Percentiles rank a stretch among this genome's conserved stretches.
Evolutionary conservation across 495 filamentous ascomycete genomes (phyloP).

Genomic region (Penicillium tannophilum): DNA sequence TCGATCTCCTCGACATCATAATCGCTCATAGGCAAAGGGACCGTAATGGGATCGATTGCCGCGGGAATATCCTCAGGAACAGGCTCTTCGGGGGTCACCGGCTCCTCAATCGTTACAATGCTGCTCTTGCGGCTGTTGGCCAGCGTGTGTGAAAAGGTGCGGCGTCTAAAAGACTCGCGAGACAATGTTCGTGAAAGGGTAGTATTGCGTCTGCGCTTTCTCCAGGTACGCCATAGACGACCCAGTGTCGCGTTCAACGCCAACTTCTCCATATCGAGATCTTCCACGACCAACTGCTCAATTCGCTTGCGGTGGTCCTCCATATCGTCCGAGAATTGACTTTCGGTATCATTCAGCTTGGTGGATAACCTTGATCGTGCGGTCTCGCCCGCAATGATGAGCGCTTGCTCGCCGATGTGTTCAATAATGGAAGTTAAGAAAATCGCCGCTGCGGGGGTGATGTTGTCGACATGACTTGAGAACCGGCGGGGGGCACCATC

Average conservation of each 20-base stretch:
- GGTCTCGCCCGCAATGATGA: slow-evolving; percentile 86
- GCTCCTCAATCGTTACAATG: slow-evolving; percentile 39
- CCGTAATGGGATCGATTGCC: slow-evolving; percentile 51
- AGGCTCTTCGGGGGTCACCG: slow-evolving; percentile 27
- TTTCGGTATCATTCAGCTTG: slow-evolving; percentile 31
- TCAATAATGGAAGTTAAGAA: slow-evolving; percentile 95
- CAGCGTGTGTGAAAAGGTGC: slow-evolving; percentile 25
- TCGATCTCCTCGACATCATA: slow-evolving; percentile 77
- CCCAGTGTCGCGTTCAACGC: slow-evolving; percentile 86
- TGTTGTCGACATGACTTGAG: slow-evolving; percentile 61
- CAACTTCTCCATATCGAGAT: slow-evolving; percentile 89
- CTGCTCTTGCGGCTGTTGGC: slow-evolving; percentile 43
- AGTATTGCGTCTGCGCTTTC: slow-evolving; percentile 66
- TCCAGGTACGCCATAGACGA: slow-evolving; percentile 92
- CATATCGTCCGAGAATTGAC: slow-evolving; percentile 19
- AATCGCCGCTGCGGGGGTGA: slow-evolving; percentile 91
- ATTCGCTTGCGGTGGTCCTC: slow-evolving; percentile 35
- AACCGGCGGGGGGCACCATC: slow-evolving; percentile 54
- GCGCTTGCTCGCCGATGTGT: slow-evolving; percentile 87
- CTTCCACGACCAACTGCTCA: slow-evolving; percentile 78
- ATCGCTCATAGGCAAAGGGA: slow-evolving; percentile 66
- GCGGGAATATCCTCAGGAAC: slow-evolving; percentile 16
- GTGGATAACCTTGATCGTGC: slow-evolving; percentile 68
- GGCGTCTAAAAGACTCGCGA: slow-evolving; percentile 48
- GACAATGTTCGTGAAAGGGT: slow-evolving; percentile 42